A percentile compares a stretch with the other conserved stretches of the same genome.
These are phyloP conservation scores for Suillus americanus DNA, from an alignment of 768 basidiomycete species.

Conservation along the genomic window DNA sequence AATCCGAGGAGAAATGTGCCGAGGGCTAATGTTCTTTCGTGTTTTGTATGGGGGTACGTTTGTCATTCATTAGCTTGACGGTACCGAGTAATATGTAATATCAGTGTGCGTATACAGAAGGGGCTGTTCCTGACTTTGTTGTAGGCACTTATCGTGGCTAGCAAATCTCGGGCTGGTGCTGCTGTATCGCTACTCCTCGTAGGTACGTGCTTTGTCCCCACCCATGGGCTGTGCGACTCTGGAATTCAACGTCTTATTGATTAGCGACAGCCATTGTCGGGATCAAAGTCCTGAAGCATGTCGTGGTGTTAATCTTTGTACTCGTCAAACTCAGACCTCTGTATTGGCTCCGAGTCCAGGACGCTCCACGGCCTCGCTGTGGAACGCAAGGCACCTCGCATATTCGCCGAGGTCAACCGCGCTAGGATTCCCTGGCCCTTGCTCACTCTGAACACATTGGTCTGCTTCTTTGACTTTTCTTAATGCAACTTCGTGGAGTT, in stretches of 20 bases:
- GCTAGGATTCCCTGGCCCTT: slow-evolving; percentile 36
- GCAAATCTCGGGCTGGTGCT: slow-evolving; percentile 28
- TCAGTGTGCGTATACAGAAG: slow-evolving; percentile 27
- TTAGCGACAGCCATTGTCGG: slow-evolving; percentile 40
- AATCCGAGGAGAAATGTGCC: slow-evolving; percentile 45
- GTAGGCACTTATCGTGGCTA: slow-evolving; percentile 27
- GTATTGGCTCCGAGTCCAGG: slow-evolving; percentile 48
- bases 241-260: slow-evolving; percentile 31
- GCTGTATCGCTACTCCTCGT: slow-evolving; percentile 42
- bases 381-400: slow-evolving; percentile 45
- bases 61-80: slow-evolving; percentile 41
- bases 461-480: slow-evolving; percentile 61
- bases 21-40: slow-evolving; percentile 34
- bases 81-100: slow-evolving; percentile 40
- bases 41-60: slow-evolving; percentile 33
- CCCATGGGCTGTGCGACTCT: slow-evolving; percentile 34
- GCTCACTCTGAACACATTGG: slow-evolving; percentile 50
- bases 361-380: slow-evolving; percentile 47
- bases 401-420: slow-evolving; percentile 37
- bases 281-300: slow-evolving; percentile 46
- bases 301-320: slow-evolving; percentile 50
- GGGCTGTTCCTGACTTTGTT: slow-evolving; percentile 14
- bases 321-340: slow-evolving; percentile 59
- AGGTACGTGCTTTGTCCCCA: slow-evolving; percentile 32
- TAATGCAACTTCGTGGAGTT: slow-evolving; percentile 50